These are phyloP conservation scores for Penstemon eatonii DNA, from an alignment of 257 asterid species.

Conservation along the genomic window DNA sequence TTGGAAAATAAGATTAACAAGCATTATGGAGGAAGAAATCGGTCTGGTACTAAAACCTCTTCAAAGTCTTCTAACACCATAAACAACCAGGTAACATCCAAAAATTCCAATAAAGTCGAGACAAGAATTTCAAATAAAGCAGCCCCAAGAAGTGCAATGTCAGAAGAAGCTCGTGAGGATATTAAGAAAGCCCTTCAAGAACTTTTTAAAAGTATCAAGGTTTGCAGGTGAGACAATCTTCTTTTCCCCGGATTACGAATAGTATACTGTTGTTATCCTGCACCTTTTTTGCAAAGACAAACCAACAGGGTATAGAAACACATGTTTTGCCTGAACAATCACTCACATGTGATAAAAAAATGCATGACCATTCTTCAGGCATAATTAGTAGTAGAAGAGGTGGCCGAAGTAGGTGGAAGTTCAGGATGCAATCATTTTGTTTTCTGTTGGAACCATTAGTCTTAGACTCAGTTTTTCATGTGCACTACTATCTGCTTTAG, in stretches of 20 bases:
- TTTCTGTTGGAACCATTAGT: neutral
- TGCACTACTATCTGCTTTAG: neutral
- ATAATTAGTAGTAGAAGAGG: neutral
- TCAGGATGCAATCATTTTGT: neutral
- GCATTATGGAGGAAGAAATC: conserved; percentile 29
- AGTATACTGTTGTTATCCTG: neutral
- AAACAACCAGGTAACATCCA: conserved; percentile 32
- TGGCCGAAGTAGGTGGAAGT: conserved; percentile 8
- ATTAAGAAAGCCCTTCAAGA: conserved; percentile 56
- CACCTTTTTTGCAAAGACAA: neutral
- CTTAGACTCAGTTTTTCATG: neutral
- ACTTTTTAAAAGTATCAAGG: conserved; percentile 59
- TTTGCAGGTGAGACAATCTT: conserved; percentile 69
- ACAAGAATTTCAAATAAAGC: conserved; percentile 39
- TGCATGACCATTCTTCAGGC: neutral
- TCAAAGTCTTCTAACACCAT: conserved; percentile 30
- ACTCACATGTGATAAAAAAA: neutral
- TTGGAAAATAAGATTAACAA: conserved; percentile 40
- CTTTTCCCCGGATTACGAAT: conserved; percentile 10
- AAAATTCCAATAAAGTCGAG: conserved; percentile 36
- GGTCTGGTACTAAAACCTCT: conserved; percentile 37
- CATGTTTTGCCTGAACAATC: neutral
- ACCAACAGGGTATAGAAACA: conserved; percentile 5
- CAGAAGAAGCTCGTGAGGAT: conserved; percentile 68
- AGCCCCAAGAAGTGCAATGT: conserved; percentile 42